Evolutionary conservation across 1,139 yeast genomes (phyloP), one percentile per base, ranked within the genome.

Genomic region (Taphrina confusa): DNA sequence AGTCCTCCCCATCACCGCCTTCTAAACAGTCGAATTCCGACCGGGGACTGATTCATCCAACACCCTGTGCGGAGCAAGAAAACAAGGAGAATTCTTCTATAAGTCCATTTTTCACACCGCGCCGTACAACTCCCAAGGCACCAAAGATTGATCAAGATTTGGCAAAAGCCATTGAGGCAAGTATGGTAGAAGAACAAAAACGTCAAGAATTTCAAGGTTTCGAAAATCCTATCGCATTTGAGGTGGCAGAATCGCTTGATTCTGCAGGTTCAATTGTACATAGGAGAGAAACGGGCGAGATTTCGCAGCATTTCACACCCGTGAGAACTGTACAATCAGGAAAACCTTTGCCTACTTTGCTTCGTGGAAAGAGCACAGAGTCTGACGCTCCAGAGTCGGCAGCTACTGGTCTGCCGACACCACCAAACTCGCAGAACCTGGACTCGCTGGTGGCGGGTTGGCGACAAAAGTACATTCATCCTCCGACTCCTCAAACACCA

Each of bases 1-100:
- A 54, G 25, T 44, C 58, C 14, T 54, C 58, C 12, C 58, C 58
- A n/a, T 54, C 58, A 9, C 58, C 58, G 8, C 51, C 58, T 36
- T 9, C 44, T 12, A 34, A 44, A 16, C 42, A 37, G n/a, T 16
- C 33, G 11, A n/a, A 8, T 18, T 28, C 28, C 14, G 11, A n/a
- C 4, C 28, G 20, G 33, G 31, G 18, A 20, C n/a, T 6, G 27
- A n/a, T n/a, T n/a, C n/a, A n/a, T n/a, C n/a, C n/a, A n/a, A n/a
- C 33, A 16, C 36, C 16, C 16, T 18, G 30, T 25, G 31, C 28
- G 9, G 49, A 31, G 20, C 9, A 44, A 12, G 50, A 36, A 25
- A 30, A 36, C 20, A 50, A 50, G 46, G 51, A 54, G 36, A 52
- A 52, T 31, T 18, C 14, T 11, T 25, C 25, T 9, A 27, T 40